Evolutionary conservation across 306 rosid species (phyloP), one percentile per base, ranked within the genome.

Genomic region (Fragaria nilgerrensis): DNA sequence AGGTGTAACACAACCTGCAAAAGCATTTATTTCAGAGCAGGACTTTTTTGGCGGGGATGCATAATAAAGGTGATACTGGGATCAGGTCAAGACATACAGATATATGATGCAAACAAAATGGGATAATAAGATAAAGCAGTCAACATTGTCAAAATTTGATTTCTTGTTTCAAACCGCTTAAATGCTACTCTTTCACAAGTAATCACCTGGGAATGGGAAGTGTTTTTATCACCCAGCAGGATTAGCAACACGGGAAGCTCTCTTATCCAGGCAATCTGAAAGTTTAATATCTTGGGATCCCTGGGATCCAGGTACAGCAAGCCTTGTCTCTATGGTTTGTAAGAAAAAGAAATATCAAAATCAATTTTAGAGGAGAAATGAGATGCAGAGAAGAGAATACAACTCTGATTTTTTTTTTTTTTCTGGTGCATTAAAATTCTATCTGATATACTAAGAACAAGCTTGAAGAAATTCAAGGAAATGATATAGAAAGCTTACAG

Each of bases 171-270:
- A 20, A 44, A 76, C 29, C 71, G 65, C 72, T 49, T 62, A 68
- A 73, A 62, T 56, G 73, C 12, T 25, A 78, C 17, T 44, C 45
- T 83, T 50, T 59, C 45, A 72, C 44, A 75, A 85, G 69, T 36
- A 32, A 76, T 76, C 84, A 92, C 98, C 92, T 84, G 58, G 63
- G 90, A 89, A 83, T 81, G 87, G 70, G 86, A 68, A 9, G 88
- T 85, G 81, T 87, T 78, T 55, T 84, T 84, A 83, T 90, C 92
- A 72, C 90, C 96, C 29, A 95, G 88, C 70, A 79, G 86, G 78
- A 88, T 87, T 75, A 95, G 86, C 88, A 92, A 84, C 74, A 65
- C 20, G 22, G 99, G 93, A 70, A 95, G 87, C 81, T 92, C 92
- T 77, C 82, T 77, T 62, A 89, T 89, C 99, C 98, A 90, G 48